phyloP scores from a whole-genome alignment of 495 filamentous ascomycete species.

The Chlorociboria aeruginascens region DNA sequence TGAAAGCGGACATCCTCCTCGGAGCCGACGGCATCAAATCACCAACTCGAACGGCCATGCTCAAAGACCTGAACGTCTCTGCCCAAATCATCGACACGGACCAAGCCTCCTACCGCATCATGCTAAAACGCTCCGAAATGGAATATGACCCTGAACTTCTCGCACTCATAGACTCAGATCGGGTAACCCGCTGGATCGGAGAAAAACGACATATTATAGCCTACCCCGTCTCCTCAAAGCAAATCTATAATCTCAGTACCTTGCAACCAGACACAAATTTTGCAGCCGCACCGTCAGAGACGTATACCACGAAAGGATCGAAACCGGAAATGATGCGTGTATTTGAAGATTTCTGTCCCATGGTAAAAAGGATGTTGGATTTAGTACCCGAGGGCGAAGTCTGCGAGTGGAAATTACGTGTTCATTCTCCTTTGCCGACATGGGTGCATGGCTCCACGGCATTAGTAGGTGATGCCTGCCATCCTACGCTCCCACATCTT shows the following conservation, averaged over 20 bases:
- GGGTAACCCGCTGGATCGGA: constrained; percentile 70
- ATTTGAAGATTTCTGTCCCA: constrained; percentile 60
- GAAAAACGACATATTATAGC: constrained; percentile 70
- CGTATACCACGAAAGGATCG: constrained; percentile 61
- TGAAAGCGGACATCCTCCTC: constrained; percentile 57
- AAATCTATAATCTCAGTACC: constrained; percentile 69
- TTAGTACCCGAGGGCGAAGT: constrained; percentile 70
- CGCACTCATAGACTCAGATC: constrained; percentile 49
- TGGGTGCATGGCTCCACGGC: constrained; percentile 56
- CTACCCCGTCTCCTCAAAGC: constrained; percentile 62
- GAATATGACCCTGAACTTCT: constrained; percentile 50
- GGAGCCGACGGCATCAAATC: constrained; percentile 67
- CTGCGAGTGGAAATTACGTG: constrained; percentile 68
- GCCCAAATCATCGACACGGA: constrained; percentile 55
- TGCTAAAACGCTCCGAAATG: constrained; percentile 59
- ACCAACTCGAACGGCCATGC: constrained; percentile 47
- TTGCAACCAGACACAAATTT: constrained; percentile 66
- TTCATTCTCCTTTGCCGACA: constrained; percentile 54
- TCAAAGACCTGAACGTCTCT: constrained; percentile 38
- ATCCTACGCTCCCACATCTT: constrained; percentile 62
- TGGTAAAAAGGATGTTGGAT: constrained; percentile 58
- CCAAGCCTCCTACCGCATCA: constrained; percentile 73
- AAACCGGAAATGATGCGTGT: constrained; percentile 57
- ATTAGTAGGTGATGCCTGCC: constrained; percentile 67
- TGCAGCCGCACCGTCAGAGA: constrained; percentile 55